Evolutionary conservation across 202 grass and related monocot species (phyloP), one percentile per base, ranked within the genome.

Genomic region (Panicum hallii): DNA sequence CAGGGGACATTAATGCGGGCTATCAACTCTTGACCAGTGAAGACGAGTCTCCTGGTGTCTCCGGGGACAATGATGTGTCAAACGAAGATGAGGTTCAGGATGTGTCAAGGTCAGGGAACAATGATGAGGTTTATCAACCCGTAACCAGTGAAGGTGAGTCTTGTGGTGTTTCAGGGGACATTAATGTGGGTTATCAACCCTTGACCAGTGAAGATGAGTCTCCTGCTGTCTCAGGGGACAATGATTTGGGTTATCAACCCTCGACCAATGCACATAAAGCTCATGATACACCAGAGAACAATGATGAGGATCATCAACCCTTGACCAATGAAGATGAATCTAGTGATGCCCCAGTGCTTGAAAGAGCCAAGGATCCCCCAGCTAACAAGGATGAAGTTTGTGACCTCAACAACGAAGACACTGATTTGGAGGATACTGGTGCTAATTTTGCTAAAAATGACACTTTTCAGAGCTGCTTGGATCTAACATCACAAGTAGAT

Each of bases 401-500:
- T 80, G 82, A 72, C 67, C 57, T 46, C 60, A 83, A 13, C 41
- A 87, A 68, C 0, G 48, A 65, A 16, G 50, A 87, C 57, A 74
- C 48, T 79, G 44, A 81, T 5, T 75, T 61, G 62, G 82, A 88
- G 82, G 58, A 75, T 43, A 34, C 66, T 84, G 36, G 57, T 76
- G 50, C 72, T 64, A 87, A 61, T 77, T 81, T 99, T 40, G 63
- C 80, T 82, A 94, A 92, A 91, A 52, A 75, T 74, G 97, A 99
- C 23, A 84, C 77, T n/a, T 99, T 99, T 81, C 89, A 88, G 80
- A 99, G 93, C 71, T 99, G 97, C 62, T 87, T 97, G 63, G 97
- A 99, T 94, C 74, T 99, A 47, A 87, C 81, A 46, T 85, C 79
- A 75, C 88, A 91, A 67, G 71, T 83, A 22, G 87, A 94, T 67